Evolutionary conservation across 2,329 filamentous ascomycete genomes (phyloP), one percentile per base, ranked within the genome.

Genomic region (Orbilia quercus): DNA sequence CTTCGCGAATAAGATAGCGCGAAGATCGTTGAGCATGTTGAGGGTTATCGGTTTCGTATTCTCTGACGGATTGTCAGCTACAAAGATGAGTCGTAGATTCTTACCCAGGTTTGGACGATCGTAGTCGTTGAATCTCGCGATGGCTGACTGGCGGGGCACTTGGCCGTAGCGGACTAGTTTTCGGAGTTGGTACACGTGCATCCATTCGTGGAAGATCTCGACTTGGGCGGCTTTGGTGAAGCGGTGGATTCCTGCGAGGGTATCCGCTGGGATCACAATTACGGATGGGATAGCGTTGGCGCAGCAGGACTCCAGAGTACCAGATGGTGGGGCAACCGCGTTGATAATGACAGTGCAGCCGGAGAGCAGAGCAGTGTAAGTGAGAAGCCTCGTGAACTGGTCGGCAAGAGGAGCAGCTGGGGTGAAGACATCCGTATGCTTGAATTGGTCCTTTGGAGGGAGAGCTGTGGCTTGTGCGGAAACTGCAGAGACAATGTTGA

Each of bases 341-440:
- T 91, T 98, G 78, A 99, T 85, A 23, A 92, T 91, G 18, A 99
- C 82, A 0, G 92, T 95, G 16, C 91, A 85, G 79, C 96, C 95
- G 20, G 88, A 90, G 81, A 89, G 96, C 7, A 99, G 85, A 0
- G 93, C 92, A 0, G 90, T 88, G 66, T 99, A 84, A 0, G 92
- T 92, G 71, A 96, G 84, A 62, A 88, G 87, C 23, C 98, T 85
- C 1, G 92, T 87, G 81, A 96, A 94, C 0, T 89, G 89, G 77
- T 90, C 87, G 6, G 90, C 89, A 48, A 98, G 87, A 4, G 90
- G 88, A 77, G 96, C 92, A 48, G 90, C 91, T 0, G 93, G 89
- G 12, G 98, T 85, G 79, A 99, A 91, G 6, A 96, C 84, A 78
- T 99, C 95, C 1, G 87, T 85, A 0, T 88, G 84, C 18, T 83